These are phyloP conservation scores for Aureobasidium sp. DNA, from an alignment of 2,329 filamentous ascomycete species.

Conservation along the genomic window DNA sequence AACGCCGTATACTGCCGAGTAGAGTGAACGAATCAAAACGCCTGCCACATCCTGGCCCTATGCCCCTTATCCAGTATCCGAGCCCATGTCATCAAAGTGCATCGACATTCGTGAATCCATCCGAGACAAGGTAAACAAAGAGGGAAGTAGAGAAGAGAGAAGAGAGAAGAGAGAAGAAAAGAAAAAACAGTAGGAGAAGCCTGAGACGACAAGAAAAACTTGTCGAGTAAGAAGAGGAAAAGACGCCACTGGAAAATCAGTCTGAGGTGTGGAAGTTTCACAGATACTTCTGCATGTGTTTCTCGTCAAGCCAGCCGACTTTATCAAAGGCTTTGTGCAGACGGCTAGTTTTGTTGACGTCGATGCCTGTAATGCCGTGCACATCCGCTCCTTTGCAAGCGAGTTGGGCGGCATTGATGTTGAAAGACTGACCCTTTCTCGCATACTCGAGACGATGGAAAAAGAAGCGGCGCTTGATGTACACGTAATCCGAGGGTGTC, in stretches of 20 bases:
- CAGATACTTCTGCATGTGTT: slow-evolving; percentile 18
- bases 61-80: not conserved
- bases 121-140: not conserved
- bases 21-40: not conserved
- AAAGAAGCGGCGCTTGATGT: slow-evolving; percentile 90
- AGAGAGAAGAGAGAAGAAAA: not conserved
- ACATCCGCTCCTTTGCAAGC: slow-evolving; percentile 60
- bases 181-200: not conserved
- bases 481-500: slow-evolving; percentile 81
- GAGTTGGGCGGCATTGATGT: slow-evolving; percentile 91
- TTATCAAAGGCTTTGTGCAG: slow-evolving; percentile 84
- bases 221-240: not conserved
- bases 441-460: slow-evolving; percentile 62
- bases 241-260: not conserved
- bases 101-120: slow-evolving; percentile 3
- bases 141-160: not conserved
- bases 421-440: slow-evolving; percentile 70
- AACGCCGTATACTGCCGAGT: not conserved
- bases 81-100: slow-evolving; percentile 7
- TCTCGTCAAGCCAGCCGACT: slow-evolving; percentile 68
- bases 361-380: slow-evolving; percentile 46
- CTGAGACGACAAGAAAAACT: not conserved
- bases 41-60: not conserved
- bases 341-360: slow-evolving; percentile 95
- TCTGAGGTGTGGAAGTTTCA: not conserved